Percentiles rank a stretch among this genome's conserved stretches.
These are phyloP conservation scores for Pseudotsuga menziesii DNA, from an alignment of 75 land plant species.

Conservation along the genomic window DNA sequence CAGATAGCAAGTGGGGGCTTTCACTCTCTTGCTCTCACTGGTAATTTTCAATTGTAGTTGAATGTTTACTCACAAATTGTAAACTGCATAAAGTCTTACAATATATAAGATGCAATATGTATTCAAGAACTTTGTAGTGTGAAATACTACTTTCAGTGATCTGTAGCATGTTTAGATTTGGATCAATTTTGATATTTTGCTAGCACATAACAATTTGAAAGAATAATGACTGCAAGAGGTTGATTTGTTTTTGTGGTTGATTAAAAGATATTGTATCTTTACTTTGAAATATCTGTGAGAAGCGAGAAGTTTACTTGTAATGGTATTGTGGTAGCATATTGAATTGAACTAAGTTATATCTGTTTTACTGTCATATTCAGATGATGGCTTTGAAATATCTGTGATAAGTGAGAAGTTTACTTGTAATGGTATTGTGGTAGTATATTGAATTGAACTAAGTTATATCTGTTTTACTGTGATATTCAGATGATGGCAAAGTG, in stretches of 20 bases:
- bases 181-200: not conserved
- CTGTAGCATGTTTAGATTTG: not conserved
- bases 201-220: not conserved
- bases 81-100: not conserved
- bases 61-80: not conserved
- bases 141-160: not conserved
- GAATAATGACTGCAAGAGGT: not conserved
- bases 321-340: not conserved
- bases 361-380: conserved; percentile 30
- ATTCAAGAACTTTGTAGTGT: not conserved
- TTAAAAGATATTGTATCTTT: not conserved
- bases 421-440: not conserved
- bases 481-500: conserved; percentile 82
- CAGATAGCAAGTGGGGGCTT: conserved; percentile 93
- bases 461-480: not conserved
- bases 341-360: not conserved
- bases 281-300: not conserved
- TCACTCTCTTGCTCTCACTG: conserved; percentile 83
- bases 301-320: not conserved
- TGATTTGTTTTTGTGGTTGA: not conserved
- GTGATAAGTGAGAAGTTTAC: not conserved
- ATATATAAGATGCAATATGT: not conserved
- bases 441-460: not conserved
- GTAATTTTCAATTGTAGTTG: conserved; percentile 25
- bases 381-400: too few species aligned